phyloP scores from a whole-genome alignment of 2,329 filamentous ascomycete genomes.

The Chaetomium globosum region DNA sequence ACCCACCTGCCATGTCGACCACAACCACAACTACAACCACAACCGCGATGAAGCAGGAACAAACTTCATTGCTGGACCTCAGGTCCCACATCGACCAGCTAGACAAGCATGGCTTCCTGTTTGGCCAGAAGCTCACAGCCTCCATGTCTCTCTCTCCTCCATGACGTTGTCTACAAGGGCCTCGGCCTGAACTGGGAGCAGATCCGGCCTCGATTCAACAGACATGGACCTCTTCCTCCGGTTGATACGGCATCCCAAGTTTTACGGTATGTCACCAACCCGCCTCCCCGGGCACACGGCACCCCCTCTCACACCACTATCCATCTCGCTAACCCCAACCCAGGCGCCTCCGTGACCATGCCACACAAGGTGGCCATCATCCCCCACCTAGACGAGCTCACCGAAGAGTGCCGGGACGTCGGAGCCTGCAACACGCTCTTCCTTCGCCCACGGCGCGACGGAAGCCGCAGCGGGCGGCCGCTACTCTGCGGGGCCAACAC shows the following conservation, averaged over 20 bases:
- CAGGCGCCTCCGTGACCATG: slow-evolving; percentile 77
- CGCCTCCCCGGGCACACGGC: background rate
- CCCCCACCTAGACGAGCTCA: slow-evolving; percentile 71
- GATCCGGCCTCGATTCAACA: slow-evolving; percentile 55
- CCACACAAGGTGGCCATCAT: slow-evolving; percentile 80
- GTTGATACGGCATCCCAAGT: slow-evolving; percentile 59
- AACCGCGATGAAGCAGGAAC: slow-evolving; percentile 17
- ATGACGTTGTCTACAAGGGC: slow-evolving; percentile 56
- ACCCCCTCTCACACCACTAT: too few species aligned
- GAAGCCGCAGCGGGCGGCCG: slow-evolving; percentile 47
- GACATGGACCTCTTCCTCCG: slow-evolving; percentile 54
- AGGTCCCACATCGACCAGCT: slow-evolving; percentile 38
- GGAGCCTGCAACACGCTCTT: slow-evolving; percentile 82
- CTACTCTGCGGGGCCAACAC: slow-evolving; percentile 76
- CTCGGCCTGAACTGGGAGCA: slow-evolving; percentile 57
- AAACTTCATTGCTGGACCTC: slow-evolving; percentile 17
- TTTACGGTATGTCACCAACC: slow-evolving; percentile 56
- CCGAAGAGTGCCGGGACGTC: slow-evolving; percentile 70
- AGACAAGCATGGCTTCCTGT: slow-evolving; percentile 57
- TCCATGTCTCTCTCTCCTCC: slow-evolving; percentile 60
- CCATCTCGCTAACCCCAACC: background rate
- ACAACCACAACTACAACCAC: slow-evolving; percentile 20
- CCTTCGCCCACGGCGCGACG: slow-evolving; percentile 52
- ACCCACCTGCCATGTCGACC: background rate
- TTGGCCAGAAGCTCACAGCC: slow-evolving; percentile 59